Conservation (phyloP, 164 flowering plant species). For the Tetracentron sinense region DNA sequence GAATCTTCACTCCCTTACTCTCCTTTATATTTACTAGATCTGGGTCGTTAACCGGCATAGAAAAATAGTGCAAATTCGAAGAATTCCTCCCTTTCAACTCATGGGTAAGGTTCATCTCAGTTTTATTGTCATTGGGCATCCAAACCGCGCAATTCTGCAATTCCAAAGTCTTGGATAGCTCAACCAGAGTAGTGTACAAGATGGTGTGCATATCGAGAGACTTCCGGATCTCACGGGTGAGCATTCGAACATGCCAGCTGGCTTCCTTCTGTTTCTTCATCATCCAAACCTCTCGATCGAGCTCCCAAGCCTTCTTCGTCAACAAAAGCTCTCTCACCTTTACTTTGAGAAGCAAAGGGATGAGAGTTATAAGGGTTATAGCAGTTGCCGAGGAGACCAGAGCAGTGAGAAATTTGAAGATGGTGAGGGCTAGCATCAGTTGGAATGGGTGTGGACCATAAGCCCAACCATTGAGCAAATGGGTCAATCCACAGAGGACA, state of each 20-base stretch:
- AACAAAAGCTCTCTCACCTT: constrained; percentile 87
- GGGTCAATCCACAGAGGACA: constrained; percentile 93
- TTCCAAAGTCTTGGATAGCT: constrained; percentile 52
- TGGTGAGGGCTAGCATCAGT: constrained; percentile 51
- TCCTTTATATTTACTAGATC: constrained; percentile 61
- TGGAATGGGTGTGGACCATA: constrained; percentile 71
- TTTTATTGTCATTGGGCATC: constrained; percentile 59
- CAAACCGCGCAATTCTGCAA: constrained; percentile 54
- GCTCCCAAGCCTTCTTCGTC: constrained; percentile 86
- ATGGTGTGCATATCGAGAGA: constrained; percentile 58
- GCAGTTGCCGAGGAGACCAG: constrained; percentile 62
- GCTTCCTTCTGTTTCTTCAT: constrained; percentile 59
- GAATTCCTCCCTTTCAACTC: constrained; percentile 30
- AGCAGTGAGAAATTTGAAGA: constrained; percentile 72
- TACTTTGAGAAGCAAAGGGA: constrained; percentile 82
- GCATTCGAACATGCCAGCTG: constrained; percentile 75
- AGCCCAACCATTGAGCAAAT: constrained; percentile 82
- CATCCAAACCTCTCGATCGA: constrained; percentile 69
- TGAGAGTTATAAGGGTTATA: constrained; percentile 72
- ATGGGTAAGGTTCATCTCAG: constrained; percentile 45
- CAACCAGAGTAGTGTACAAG: constrained; percentile 55
- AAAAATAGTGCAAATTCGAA: constrained; percentile 12
- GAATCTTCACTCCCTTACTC: constrained; percentile 53
- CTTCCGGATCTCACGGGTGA: constrained; percentile 74
- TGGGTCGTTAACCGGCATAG: constrained; percentile 51